Evolutionary conservation across 768 basidiomycete species (phyloP).

Genomic region (Amanita pallidorosea): DNA sequence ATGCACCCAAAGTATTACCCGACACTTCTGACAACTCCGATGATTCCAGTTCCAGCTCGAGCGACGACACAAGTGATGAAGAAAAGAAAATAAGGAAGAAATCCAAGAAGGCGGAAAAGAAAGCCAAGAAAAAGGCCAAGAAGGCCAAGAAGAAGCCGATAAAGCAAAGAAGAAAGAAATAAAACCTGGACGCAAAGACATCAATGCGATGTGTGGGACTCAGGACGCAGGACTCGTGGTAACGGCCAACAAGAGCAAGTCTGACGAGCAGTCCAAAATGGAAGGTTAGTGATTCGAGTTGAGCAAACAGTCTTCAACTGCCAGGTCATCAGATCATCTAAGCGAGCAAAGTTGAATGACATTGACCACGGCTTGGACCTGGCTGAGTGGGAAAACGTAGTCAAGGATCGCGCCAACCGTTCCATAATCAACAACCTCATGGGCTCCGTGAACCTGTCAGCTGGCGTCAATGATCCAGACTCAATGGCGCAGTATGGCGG

Average conservation of each 20-base stretch:
- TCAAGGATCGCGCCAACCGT: no score
- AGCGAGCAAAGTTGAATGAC: neutral
- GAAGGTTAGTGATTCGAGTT: neutral
- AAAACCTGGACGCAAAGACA: neutral
- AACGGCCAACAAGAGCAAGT: neutral
- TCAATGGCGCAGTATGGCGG: neutral
- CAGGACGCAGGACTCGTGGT: neutral
- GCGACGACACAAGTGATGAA: neutral
- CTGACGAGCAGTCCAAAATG: neutral
- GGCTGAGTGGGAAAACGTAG: no score
- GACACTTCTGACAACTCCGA: neutral
- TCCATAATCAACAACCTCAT: no score
- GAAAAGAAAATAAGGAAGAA: neutral
- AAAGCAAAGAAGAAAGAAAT: neutral
- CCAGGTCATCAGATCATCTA: neutral
- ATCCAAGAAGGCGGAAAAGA: neutral
- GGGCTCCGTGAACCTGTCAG: no score
- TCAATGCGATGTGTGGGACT: neutral
- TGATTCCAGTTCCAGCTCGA: neutral
- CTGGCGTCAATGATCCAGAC: neutral
- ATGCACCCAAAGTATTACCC: neutral
- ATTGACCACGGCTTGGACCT: neutral
- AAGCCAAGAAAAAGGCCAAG: no score
- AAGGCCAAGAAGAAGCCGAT: neutral
- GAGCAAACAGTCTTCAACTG: neutral